phyloP scores from a whole-genome alignment of 176 grass and related monocot genomes.

The Thinopyrum elongatum region DNA sequence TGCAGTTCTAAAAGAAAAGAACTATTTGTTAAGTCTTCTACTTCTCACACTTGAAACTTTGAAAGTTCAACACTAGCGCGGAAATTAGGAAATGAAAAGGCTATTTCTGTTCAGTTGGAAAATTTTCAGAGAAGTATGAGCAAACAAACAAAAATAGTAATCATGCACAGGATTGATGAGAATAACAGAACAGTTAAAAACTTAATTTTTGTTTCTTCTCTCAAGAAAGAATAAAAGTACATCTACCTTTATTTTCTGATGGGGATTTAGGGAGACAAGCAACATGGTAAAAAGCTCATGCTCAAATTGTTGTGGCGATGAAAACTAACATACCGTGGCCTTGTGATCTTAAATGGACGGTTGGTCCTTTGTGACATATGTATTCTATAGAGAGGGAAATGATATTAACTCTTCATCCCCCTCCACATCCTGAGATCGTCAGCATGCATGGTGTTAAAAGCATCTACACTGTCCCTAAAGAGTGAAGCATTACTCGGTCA shows the following conservation, averaged over 20 bases:
- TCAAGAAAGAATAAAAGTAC: conserved; percentile 28
- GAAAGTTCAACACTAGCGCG: no score
- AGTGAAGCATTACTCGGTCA: no score
- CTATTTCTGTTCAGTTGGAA: not conserved
- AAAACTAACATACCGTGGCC: conserved; percentile 36
- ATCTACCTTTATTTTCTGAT: not conserved
- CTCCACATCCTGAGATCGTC: not conserved
- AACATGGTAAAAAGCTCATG: not conserved
- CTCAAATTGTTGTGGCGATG: not conserved
- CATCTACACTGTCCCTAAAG: no score
- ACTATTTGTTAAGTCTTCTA: not conserved
- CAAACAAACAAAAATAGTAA: not conserved
- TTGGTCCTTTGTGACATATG: conserved; percentile 3
- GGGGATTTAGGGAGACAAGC: not conserved
- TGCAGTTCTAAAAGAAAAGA: not conserved
- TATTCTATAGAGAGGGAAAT: conserved; percentile 4
- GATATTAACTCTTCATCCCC: not conserved
- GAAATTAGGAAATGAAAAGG: no score
- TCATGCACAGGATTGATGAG: not conserved
- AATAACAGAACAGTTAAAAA: not conserved
- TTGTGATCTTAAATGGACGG: conserved; percentile 28
- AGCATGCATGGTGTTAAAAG: no score
- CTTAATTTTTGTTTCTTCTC: conserved; percentile 1
- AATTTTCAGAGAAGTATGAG: not conserved
- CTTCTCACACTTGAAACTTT: not conserved